Base-by-base conservation (phyloP, 495 filamentous ascomycete genomes). In the Penicillium crystallinum region DNA sequence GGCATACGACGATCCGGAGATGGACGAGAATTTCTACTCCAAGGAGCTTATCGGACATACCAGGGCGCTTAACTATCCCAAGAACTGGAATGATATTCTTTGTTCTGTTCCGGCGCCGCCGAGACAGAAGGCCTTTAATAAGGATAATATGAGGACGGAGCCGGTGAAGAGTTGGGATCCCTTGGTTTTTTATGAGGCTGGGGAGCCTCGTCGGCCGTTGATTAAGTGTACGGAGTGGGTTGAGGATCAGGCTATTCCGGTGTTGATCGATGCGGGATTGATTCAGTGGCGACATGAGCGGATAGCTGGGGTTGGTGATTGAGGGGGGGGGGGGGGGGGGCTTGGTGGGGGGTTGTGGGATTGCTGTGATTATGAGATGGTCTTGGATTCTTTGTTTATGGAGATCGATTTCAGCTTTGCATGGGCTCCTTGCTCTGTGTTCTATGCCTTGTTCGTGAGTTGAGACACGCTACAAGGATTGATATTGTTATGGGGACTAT, bases 201-300 rank as follows among this genome's bases (percentile, higher is more conserved):
- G 56, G 6, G 62, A 68, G 42, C 44, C 40, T 30, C 54, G 60
- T 22, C 52, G 33, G 31, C 52, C 52, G 22, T 43, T 59, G 49
- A 35, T 61, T 15, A 67, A 68, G 44, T 67, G 65, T 29, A 67
- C 58, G 0, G 65, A 68, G 40, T 67, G 64, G 64, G 61, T 59
- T 12, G 35, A 66, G 58, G 46, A 67, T 15, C 34, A 43, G 42
- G 63, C 62, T 21, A 50, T 67, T 35, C 61, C 61, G 2, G 40
- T 40, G 18, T 39, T 67, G n/a, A 43, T 45, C 6, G 19, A 40
- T n/a, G 22, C 22, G 21, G 61, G 55, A 21, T 33, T 64, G 37
- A 46, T 65, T 35, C 44, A 35, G 31, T 22, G 29, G 11, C 31
- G 42, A 9, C 7, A 35, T 35, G 30, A 46, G 30, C 6, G 19